Evolutionary conservation across 2,329 filamentous ascomycete genomes (phyloP).

Genomic region (Nothopassalora personata): DNA sequence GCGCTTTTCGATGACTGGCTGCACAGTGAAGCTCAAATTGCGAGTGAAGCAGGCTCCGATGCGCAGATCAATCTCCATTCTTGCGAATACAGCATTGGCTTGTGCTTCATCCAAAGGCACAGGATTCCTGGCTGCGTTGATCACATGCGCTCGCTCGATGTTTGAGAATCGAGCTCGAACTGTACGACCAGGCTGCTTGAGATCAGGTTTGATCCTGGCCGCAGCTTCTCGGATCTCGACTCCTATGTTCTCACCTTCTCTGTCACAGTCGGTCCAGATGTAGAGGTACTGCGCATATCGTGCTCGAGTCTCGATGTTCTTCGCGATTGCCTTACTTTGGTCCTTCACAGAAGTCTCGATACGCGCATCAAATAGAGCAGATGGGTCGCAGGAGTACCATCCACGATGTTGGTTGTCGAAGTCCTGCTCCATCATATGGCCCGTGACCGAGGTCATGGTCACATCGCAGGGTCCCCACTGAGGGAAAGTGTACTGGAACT

Average conservation of each 20-base stretch:
- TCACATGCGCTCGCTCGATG: slow-evolving; percentile 87
- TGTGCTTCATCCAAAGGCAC: slow-evolving; percentile 77
- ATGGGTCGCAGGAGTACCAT: slow-evolving; percentile 77
- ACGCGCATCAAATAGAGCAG: slow-evolving; percentile 73
- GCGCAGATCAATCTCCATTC: slow-evolving; percentile 87
- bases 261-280: slow-evolving; percentile 98
- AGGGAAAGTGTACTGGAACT: slow-evolving; percentile 81
- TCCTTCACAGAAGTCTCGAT: slow-evolving; percentile 63
- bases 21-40: slow-evolving; percentile 75
- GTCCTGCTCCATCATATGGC: slow-evolving; percentile 77
- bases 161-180: slow-evolving; percentile 92
- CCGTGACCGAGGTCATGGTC: slow-evolving; percentile 88
- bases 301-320: slow-evolving; percentile 79
- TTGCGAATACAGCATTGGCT: slow-evolving; percentile 77
- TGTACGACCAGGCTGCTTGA: slow-evolving; percentile 55
- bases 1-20: slow-evolving; percentile 71
- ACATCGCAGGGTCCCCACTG: slow-evolving; percentile 78
- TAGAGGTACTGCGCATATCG: slow-evolving; percentile 68
- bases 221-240: slow-evolving; percentile 83
- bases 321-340: slow-evolving; percentile 72
- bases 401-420: slow-evolving; percentile 69
- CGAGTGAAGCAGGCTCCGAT: slow-evolving; percentile 92
- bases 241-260: slow-evolving; percentile 95
- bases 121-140: slow-evolving; percentile 73
- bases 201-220: slow-evolving; percentile 61